Evolutionary conservation across 768 basidiomycete species (phyloP).

Genomic region (Pleurotus cornucopiae): DNA sequence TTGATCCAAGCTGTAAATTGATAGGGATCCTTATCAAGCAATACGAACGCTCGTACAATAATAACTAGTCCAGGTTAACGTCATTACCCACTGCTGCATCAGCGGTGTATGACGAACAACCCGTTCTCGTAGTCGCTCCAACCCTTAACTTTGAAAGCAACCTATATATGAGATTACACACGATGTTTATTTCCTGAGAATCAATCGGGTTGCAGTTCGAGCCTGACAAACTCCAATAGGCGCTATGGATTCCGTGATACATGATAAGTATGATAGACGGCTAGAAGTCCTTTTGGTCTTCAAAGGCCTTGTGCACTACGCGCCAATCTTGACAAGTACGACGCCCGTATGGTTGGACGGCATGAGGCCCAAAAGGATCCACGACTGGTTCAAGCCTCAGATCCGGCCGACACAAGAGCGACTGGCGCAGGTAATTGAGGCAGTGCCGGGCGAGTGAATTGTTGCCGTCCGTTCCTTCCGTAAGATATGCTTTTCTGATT

Average conservation of each 20-base stretch:
- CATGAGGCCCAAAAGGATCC: constrained; percentile 7
- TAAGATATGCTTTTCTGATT: constrained; percentile 21
- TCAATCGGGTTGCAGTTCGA: too few relatives aligned
- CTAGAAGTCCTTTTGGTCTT: neutral
- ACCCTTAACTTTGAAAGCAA: too few relatives aligned
- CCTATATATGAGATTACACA: too few relatives aligned
- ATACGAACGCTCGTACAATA: neutral
- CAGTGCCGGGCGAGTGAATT: constrained; percentile 21
- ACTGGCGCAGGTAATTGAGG: constrained; percentile 28
- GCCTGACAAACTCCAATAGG: too few relatives aligned
- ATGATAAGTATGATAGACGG: too few relatives aligned
- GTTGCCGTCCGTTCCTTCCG: neutral
- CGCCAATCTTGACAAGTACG: constrained; percentile 7
- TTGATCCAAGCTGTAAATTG: neutral
- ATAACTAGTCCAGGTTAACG: too few relatives aligned
- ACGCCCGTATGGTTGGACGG: constrained; percentile 2
- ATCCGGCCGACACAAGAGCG: constrained; percentile 24
- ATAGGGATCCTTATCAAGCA: constrained; percentile 5
- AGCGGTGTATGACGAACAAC: too few relatives aligned
- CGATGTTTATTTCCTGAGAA: too few relatives aligned
- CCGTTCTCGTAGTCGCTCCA: too few relatives aligned
- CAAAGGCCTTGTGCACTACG: constrained; percentile 1
- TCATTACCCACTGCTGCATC: too few relatives aligned
- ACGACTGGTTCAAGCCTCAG: constrained; percentile 14
- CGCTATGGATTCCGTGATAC: too few relatives aligned